Conservation (phyloP, 2,329 filamentous ascomycete species). For the Phaeosphaeria sp. region DNA sequence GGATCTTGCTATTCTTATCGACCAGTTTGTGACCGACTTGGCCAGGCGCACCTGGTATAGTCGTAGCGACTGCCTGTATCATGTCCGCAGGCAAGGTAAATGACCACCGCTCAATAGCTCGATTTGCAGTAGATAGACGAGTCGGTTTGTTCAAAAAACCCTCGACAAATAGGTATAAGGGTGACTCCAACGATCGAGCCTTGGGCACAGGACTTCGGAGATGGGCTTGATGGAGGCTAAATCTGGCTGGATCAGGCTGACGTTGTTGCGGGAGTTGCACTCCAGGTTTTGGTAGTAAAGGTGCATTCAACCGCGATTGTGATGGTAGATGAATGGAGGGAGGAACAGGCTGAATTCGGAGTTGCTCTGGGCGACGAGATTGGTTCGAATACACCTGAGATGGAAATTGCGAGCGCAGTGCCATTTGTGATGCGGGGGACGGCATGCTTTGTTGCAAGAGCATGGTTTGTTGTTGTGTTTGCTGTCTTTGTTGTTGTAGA, state of each 20-base stretch:
- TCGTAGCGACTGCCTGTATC: conserved; percentile 46
- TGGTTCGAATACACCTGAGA: not conserved
- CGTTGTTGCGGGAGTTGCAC: conserved; percentile 45
- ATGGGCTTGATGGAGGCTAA: conserved; percentile 65
- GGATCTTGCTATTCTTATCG: conserved; percentile 63
- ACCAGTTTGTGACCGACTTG: conserved; percentile 41
- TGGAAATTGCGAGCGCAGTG: not conserved
- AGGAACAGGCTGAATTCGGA: not conserved
- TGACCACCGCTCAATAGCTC: conserved; percentile 51
- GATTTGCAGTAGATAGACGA: conserved; percentile 39
- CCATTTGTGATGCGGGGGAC: not conserved
- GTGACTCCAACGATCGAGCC: conserved; percentile 16
- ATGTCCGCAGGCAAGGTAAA: conserved; percentile 56
- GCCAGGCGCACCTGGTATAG: conserved; percentile 32
- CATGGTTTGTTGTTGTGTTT: not conserved
- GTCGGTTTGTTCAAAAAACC: conserved; percentile 59
- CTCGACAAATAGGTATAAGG: conserved; percentile 65
- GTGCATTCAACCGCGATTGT: not conserved
- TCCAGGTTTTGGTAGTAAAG: conserved; percentile 46
- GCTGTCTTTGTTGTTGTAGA: not conserved
- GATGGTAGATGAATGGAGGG: not conserved
- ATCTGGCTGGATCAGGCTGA: conserved; percentile 53
- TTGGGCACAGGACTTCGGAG: conserved; percentile 60
- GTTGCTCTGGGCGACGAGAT: not conserved
- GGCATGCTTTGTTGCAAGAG: not conserved